phyloP scores from a whole-genome alignment of 495 filamentous ascomycete genomes.

The Penicillium desertorum region DNA sequence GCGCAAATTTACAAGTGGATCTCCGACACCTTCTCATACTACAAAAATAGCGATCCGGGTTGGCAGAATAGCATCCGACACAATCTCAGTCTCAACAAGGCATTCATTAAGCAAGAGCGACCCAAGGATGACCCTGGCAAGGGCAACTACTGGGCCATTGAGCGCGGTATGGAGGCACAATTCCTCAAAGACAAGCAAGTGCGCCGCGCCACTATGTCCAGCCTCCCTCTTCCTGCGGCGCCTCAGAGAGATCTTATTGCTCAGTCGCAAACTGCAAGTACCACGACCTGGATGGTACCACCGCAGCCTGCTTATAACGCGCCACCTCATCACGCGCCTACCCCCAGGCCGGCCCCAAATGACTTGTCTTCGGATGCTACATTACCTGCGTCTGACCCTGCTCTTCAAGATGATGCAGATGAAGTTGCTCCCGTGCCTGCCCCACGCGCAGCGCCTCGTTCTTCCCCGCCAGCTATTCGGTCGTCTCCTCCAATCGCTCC shows the following conservation, averaged over 20 bases:
- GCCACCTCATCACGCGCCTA: conserved; percentile 12
- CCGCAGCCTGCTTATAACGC: conserved; percentile 30
- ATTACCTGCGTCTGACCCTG: conserved; percentile 79
- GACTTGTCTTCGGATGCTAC: conserved; percentile 95
- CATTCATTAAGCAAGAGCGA: conserved; percentile 93
- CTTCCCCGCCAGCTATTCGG: conserved; percentile 63
- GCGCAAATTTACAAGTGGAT: conserved; percentile 99
- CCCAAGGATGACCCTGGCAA: conserved; percentile 98
- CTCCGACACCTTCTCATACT: conserved; percentile 86
- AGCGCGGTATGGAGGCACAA: conserved; percentile 79
- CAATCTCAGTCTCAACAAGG: conserved; percentile 96
- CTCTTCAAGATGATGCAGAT: conserved; percentile 64
- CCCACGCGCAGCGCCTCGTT: conserved; percentile 44
- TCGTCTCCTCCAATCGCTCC: conserved; percentile 87
- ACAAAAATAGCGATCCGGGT: conserved; percentile 76
- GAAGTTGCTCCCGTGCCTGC: conserved; percentile 38
- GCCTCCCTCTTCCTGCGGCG: conserved; percentile 40
- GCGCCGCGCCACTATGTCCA: conserved; percentile 55
- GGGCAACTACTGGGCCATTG: conserved; percentile 97
- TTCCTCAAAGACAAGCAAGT: conserved; percentile 82
- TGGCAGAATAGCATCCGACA: conserved; percentile 99
- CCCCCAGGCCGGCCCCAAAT: conserved; percentile 26
- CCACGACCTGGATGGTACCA: conserved; percentile 45
- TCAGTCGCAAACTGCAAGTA: conserved; percentile 32
- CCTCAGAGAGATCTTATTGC: conserved; percentile 36